phyloP scores from a whole-genome alignment of 352 stramenopile genomes.

The Phytopythium sindhum region DNA sequence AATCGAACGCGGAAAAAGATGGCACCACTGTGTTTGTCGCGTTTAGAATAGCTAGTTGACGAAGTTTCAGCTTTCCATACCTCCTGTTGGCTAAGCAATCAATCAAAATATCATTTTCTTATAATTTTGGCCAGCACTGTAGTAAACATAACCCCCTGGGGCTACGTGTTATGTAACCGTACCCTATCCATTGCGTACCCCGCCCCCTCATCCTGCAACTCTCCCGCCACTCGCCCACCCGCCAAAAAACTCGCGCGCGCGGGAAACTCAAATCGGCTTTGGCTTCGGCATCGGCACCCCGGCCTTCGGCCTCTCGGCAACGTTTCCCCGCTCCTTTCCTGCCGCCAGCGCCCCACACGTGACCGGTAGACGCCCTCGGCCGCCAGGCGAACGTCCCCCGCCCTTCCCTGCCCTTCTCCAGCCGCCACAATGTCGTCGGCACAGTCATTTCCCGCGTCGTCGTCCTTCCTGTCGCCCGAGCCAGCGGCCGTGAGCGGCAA shows the following conservation, averaged over 20 bases:
- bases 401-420: not conserved
- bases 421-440: not conserved
- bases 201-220: too few relatives aligned
- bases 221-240: too few relatives aligned
- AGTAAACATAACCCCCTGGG: too few relatives aligned
- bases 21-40: too few relatives aligned
- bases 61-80: too few relatives aligned
- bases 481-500: conserved; percentile 13
- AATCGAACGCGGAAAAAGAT: too few relatives aligned
- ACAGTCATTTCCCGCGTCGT: conserved; percentile 22
- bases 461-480: conserved; percentile 39
- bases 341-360: not conserved
- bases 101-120: too few relatives aligned
- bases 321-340: not conserved
- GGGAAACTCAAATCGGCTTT: not conserved
- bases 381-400: not conserved
- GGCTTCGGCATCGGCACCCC: not conserved
- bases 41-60: too few relatives aligned
- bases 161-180: too few relatives aligned
- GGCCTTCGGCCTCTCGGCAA: not conserved
- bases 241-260: conserved; percentile 1
- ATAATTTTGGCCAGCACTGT: too few relatives aligned
- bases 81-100: too few relatives aligned
- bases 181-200: too few relatives aligned
- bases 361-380: not conserved